Base-by-base conservation (phyloP, 108 stramenopile species). In the Conticribra weissflogii region DNA sequence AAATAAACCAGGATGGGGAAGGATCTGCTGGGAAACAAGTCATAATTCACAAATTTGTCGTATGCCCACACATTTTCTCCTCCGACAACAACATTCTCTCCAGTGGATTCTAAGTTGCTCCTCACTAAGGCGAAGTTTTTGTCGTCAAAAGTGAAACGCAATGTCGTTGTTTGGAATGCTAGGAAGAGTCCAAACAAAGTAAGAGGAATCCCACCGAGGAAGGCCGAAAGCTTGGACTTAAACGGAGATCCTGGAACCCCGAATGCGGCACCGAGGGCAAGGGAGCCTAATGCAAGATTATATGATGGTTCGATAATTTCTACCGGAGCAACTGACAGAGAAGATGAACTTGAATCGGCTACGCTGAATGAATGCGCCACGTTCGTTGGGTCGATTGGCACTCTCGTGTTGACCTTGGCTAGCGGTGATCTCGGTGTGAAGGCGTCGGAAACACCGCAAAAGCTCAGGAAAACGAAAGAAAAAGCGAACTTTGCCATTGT, bases 1-100 rank as follows among this genome's bases (percentile, higher is more conserved):
- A 90, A 90, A 64, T 90, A 90, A 34, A 90, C 65, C 28, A 90
- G 75, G 62, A 90, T 83, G 41, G 89, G 89, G 46, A 85, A 77
- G 3, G 83, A 55, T 36, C 65, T 76, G 57, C 54, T 82, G 5
- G 88, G 78, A 24, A 82, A 86, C 0, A 78, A 64, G 30, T 80
- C 85, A 72, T 83, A 86, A 54, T 87, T 89, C 25, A 81, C 83
- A 62, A 86, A 82, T 27, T 79, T 81, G 54, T 76, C 21, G 64
- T 88, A 90, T 3, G 62, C 58, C 89, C 89, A 90, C 0, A 81
- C 70, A 53, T 88, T 88, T 52, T 80, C 71, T 3, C 85, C 85
- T 4, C 85, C 85, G 1, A 85, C 85, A 9, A 83, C 85, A n/a
- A 88, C 68, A 65, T 88, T 87, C 72, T 87, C 86, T 23, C 83